Conservation (phyloP, 1,284 basidiomycete species). For the Microbotryum saponariae region DNA sequence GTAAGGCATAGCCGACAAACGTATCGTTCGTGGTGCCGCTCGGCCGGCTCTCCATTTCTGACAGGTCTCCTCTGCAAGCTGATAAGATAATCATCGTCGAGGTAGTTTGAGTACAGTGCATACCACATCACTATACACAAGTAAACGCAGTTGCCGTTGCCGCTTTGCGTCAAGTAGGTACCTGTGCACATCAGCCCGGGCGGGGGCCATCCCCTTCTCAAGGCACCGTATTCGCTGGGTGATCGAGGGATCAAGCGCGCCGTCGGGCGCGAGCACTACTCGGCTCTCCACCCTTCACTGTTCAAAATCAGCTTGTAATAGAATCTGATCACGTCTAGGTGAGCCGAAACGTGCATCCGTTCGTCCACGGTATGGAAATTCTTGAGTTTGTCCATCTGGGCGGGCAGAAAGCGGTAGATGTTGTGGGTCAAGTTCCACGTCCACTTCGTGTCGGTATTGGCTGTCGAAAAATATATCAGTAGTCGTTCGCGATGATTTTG, state of each 20-base stretch:
- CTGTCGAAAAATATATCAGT: constrained; percentile 18
- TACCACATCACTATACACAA: too few relatives aligned
- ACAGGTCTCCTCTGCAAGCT: too few relatives aligned
- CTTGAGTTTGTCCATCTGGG: constrained; percentile 41
- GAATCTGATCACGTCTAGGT: constrained; percentile 46
- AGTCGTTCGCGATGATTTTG: background rate
- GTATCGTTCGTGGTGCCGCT: too few relatives aligned
- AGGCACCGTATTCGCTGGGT: too few relatives aligned
- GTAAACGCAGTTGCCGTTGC: too few relatives aligned
- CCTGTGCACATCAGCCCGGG: too few relatives aligned
- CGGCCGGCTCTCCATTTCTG: too few relatives aligned
- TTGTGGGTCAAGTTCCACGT: constrained; percentile 50
- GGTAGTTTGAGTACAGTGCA: too few relatives aligned
- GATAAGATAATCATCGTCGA: too few relatives aligned
- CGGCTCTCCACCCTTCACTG: constrained; percentile 34
- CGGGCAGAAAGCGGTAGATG: constrained; percentile 52
- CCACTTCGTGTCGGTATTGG: constrained; percentile 48
- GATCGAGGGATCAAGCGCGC: background rate
- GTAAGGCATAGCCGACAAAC: too few relatives aligned
- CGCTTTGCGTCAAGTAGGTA: too few relatives aligned
- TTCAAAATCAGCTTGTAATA: constrained; percentile 48
- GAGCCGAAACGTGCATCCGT: constrained; percentile 39
- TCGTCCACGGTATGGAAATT: constrained; percentile 62
- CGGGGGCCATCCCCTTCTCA: too few relatives aligned
- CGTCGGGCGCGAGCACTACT: constrained; percentile 34